A percentile compares a stretch with the other conserved stretches of the same genome.
These are phyloP conservation scores for Sclerotinia glacialis DNA, from an alignment of 2,329 filamentous ascomycete genomes.

Conservation along the genomic window DNA sequence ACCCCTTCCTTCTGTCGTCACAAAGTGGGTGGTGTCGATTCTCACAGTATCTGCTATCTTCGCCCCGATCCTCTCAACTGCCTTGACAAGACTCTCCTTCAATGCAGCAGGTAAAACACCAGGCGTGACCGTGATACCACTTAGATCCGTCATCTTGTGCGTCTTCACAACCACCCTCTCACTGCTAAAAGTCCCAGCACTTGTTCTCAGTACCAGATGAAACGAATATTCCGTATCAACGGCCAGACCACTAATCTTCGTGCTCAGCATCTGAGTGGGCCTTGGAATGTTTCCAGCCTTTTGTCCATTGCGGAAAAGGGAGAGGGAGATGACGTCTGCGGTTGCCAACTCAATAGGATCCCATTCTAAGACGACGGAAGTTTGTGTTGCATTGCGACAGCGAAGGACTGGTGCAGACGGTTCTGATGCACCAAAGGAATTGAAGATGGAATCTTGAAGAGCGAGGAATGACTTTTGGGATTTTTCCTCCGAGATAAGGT, in stretches of 20 bases:
- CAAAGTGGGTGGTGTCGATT: conserved; percentile 98
- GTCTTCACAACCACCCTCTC: conserved; percentile 84
- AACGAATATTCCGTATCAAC: conserved; percentile 96
- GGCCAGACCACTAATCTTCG: conserved; percentile 94
- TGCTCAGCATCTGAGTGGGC: conserved; percentile 82
- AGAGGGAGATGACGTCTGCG: conserved; percentile 83
- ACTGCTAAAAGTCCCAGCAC: conserved; percentile 80
- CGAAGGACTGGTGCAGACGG: conserved; percentile 76
- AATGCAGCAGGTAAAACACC: conserved; percentile 75
- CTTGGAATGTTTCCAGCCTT: conserved; percentile 95
- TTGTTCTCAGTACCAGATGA: conserved; percentile 86
- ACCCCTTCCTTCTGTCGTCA: conserved; percentile 90
- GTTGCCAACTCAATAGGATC: conserved; percentile 91
- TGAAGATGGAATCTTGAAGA: conserved; percentile 86
- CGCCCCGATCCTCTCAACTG: conserved; percentile 85
- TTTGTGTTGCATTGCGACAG: conserved; percentile 96
- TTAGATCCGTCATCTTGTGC: conserved; percentile 98
- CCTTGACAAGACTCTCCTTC: conserved; percentile 69
- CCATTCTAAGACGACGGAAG: conserved; percentile 98
- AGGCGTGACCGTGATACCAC: conserved; percentile 89
- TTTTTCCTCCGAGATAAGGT: conserved; percentile 71
- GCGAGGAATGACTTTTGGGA: conserved; percentile 73
- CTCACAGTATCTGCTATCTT: conserved; percentile 86
- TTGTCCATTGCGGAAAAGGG: conserved; percentile 90
- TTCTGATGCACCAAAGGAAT: conserved; percentile 77